phyloP scores from a whole-genome alignment of 805 yeast genomes.

The Suhomyces prunicola region DNA sequence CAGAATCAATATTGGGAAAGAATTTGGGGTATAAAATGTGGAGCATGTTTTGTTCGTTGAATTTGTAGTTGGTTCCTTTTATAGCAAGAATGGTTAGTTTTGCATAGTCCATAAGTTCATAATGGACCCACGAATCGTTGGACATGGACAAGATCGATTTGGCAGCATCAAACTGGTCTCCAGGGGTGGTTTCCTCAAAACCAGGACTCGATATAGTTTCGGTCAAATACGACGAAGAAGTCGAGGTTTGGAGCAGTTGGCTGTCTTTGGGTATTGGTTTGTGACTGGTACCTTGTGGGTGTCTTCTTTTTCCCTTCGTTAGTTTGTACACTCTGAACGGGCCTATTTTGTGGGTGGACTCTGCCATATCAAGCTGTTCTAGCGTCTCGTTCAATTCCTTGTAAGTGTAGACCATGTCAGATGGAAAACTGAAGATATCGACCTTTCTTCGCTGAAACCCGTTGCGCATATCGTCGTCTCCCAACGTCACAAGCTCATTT shows the following conservation, averaged over 20 bases:
- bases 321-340: constrained; percentile 22
- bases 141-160: constrained; percentile 22
- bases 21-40: constrained; percentile 44
- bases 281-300: too few relatives aligned
- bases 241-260: too few relatives aligned
- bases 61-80: constrained; percentile 36
- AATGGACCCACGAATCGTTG: constrained; percentile 34
- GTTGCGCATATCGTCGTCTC: constrained; percentile 20
- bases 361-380: constrained; percentile 26
- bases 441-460: constrained; percentile 43
- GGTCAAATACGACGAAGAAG: neutral
- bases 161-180: neutral
- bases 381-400: constrained; percentile 37
- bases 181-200: neutral
- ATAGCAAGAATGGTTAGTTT: constrained; percentile 40
- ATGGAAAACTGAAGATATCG: constrained; percentile 42
- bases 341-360: constrained; percentile 13
- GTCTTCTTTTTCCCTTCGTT: neutral
- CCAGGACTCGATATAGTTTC: neutral
- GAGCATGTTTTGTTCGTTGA: constrained; percentile 41
- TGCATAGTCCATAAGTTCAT: constrained; percentile 32
- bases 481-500: constrained; percentile 16
- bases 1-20: constrained; percentile 41
- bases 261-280: too few relatives aligned
- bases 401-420: constrained; percentile 33